A percentile compares a stretch with the other conserved stretches of the same genome.
phyloP scores from a whole-genome alignment of 257 asterid genomes.

The Nicotiana sylvestris region DNA sequence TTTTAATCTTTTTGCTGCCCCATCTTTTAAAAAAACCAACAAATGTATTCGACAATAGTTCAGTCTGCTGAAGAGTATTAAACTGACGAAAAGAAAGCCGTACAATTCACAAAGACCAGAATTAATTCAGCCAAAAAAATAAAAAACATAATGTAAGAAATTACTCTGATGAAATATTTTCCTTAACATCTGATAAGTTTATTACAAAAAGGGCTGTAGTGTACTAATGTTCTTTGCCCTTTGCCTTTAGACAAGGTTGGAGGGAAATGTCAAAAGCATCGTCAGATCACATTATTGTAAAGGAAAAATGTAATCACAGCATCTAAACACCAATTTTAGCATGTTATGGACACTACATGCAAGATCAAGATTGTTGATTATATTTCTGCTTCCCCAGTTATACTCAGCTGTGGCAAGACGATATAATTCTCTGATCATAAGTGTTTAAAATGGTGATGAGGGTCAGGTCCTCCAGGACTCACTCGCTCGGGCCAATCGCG shows the following conservation, averaged over 20 bases:
- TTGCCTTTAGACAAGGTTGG: not conserved
- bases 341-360: not conserved
- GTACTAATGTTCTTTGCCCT: not conserved
- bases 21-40: too few species aligned
- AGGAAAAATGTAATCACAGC: not conserved
- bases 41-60: not conserved
- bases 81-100: not conserved
- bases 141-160: not conserved
- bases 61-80: not conserved
- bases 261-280: not conserved
- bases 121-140: not conserved
- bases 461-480: slow-evolving; percentile 74
- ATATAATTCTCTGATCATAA: not conserved
- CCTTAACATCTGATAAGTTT: not conserved
- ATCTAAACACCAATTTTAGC: not conserved
- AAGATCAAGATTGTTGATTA: not conserved
- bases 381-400: not conserved
- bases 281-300: not conserved
- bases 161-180: not conserved
- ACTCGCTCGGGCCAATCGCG: slow-evolving; percentile 41
- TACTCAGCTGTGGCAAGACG: not conserved
- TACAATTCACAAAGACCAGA: not conserved
- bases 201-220: not conserved
- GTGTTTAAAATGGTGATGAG: slow-evolving; percentile 54
- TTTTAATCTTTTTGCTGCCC: too few species aligned